phyloP scores from a whole-genome alignment of 1,139 yeast species.

The Geotrichum europaeum region DNA sequence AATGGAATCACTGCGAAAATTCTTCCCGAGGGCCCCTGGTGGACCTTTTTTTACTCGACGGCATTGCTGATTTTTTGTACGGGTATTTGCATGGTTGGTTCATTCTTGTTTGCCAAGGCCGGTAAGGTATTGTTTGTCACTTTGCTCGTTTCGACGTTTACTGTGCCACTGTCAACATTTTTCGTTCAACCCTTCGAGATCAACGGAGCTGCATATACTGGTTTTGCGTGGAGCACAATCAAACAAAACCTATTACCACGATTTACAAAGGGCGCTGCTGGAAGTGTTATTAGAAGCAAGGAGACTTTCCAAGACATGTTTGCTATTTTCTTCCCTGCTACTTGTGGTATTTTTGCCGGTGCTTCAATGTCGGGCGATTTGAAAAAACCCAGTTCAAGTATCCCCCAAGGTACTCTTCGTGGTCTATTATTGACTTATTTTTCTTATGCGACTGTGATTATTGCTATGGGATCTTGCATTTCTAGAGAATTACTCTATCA shows the following conservation, averaged over 20 bases:
- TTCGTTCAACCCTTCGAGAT: constrained; percentile 56
- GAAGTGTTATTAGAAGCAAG: constrained; percentile 57
- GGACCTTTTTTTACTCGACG: constrained; percentile 58
- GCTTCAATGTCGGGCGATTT: constrained; percentile 98
- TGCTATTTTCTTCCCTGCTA: constrained; percentile 95
- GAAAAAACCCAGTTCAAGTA: constrained; percentile 73
- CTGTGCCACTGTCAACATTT: constrained; percentile 74
- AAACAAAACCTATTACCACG: constrained; percentile 63
- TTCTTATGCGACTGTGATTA: constrained; percentile 67
- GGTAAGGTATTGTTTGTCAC: constrained; percentile 70
- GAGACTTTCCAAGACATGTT: constrained; percentile 81
- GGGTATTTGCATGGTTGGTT: constrained; percentile 72
- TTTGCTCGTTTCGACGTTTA: constrained; percentile 64
- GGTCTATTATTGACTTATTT: constrained; percentile 72
- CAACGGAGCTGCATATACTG: constrained; percentile 51
- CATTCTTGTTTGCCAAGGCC: constrained; percentile 75
- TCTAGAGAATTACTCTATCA: constrained; percentile 69
- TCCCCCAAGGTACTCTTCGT: constrained; percentile 82
- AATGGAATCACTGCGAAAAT: constrained; percentile 52
- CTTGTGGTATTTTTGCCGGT: constrained; percentile 98
- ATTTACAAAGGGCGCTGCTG: constrained; percentile 88
- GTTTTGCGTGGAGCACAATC: constrained; percentile 63
- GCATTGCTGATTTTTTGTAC: constrained; percentile 65
- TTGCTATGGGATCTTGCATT: constrained; percentile 71
- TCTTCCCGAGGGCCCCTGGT: constrained; percentile 54